Conservation (phyloP, 164 flowering plant species). For the Aristolochia contorta region DNA sequence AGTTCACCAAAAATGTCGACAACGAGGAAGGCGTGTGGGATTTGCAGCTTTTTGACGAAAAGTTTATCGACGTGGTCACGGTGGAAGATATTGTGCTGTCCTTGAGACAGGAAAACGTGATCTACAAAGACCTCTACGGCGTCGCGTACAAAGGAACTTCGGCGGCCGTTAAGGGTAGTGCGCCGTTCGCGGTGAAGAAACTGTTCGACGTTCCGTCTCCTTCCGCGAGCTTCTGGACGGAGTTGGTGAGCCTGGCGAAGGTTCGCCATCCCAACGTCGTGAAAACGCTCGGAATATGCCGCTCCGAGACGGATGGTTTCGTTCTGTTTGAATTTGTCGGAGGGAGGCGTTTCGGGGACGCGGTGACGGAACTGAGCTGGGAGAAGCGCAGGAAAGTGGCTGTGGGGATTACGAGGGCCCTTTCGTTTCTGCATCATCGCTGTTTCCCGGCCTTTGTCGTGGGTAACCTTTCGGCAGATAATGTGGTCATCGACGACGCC, state of each 20-base stretch:
- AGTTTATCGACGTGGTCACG: constrained; percentile 24
- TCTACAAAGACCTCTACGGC: constrained; percentile 25
- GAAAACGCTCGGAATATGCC: constrained; percentile 38
- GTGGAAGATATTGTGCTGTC: constrained; percentile 37
- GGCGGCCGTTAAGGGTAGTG: constrained; percentile 4
- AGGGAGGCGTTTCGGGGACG: constrained; percentile 41
- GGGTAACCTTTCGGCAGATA: constrained; percentile 41
- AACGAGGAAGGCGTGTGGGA: constrained; percentile 50
- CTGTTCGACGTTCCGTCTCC: constrained; percentile 16
- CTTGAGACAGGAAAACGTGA: constrained; percentile 26
- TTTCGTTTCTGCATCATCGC: constrained; percentile 38
- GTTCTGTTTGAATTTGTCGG: constrained; percentile 40
- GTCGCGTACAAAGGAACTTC: constrained; percentile 32
- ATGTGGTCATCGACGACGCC: constrained; percentile 36
- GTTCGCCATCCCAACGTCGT: constrained; percentile 44
- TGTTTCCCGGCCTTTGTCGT: constrained; percentile 28
- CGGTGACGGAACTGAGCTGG: constrained; percentile 34
- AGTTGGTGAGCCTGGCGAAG: constrained; percentile 28
- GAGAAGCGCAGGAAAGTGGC: constrained; percentile 32
- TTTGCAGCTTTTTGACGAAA: constrained; percentile 37
- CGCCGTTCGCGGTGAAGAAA: constrained; percentile 34
- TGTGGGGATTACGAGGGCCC: constrained; percentile 49
- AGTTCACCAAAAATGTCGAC: constrained; percentile 29
- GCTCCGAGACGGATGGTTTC: constrained; percentile 32
- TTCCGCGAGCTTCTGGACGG: constrained; percentile 29